Conservation (phyloP, 331 rosid species). For the Pyracantha coccinea region DNA sequence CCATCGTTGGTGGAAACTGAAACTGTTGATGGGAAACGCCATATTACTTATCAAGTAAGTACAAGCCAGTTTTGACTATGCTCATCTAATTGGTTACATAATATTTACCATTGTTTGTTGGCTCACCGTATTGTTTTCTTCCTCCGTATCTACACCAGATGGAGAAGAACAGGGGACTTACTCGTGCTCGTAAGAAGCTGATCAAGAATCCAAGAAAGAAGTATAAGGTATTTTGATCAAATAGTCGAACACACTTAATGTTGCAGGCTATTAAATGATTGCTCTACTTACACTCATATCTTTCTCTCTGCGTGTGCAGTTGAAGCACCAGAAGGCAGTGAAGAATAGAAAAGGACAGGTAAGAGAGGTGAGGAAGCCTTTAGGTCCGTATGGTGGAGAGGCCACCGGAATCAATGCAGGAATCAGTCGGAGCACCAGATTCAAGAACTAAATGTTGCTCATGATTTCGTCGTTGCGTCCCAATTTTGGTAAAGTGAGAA, state of each 20-base stretch:
- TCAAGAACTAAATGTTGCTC: conserved; percentile 22
- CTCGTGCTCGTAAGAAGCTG: conserved; percentile 55
- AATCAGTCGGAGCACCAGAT: conserved; percentile 57
- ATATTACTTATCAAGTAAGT: conserved; percentile 49
- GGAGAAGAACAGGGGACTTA: conserved; percentile 78
- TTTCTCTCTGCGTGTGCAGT: conserved; percentile 23
- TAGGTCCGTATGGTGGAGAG: conserved; percentile 61
- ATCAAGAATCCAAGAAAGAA: conserved; percentile 88
- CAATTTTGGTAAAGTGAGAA: no score
- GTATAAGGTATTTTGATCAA: conserved; percentile 58
- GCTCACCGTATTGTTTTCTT: background rate
- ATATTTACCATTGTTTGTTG: background rate
- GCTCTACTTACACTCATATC: background rate
- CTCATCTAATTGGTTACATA: background rate
- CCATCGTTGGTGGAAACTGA: conserved; percentile 51
- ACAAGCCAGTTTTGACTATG: background rate
- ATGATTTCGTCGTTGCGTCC: background rate
- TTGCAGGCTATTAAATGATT: background rate
- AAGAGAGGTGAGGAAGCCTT: conserved; percentile 35
- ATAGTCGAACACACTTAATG: background rate
- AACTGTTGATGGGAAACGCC: conserved; percentile 62
- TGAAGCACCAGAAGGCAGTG: conserved; percentile 57
- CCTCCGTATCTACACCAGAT: conserved; percentile 34
- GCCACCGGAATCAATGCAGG: conserved; percentile 57
- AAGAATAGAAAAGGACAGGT: conserved; percentile 54